Conservation (phyloP, 2,329 filamentous ascomycete species). For the Exophiala dermatitidis region DNA sequence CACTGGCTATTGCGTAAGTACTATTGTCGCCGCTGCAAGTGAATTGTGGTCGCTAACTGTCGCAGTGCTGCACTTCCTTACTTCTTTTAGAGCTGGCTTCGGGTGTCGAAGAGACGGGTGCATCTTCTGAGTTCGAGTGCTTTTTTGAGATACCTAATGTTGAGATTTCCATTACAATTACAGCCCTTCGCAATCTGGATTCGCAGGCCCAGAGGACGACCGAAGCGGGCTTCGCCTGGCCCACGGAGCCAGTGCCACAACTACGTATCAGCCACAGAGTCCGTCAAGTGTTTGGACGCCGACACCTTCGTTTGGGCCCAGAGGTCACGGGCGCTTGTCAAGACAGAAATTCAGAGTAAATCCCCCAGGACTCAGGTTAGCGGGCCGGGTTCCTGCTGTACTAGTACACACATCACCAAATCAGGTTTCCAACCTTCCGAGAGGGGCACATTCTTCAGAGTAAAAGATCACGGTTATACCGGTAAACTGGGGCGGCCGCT, state of each 20-base stretch:
- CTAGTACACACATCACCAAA: conserved; percentile 1
- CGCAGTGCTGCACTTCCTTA: conserved; percentile 42
- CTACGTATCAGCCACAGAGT: too few relatives aligned
- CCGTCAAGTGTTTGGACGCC: not conserved
- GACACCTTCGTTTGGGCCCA: not conserved
- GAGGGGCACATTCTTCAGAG: not conserved
- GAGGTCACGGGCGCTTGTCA: not conserved
- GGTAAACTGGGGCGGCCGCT: too few relatives aligned
- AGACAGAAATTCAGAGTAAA: not conserved
- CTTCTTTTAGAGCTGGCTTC: conserved; percentile 32
- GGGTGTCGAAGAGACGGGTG: not conserved
- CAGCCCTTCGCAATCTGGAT: too few relatives aligned
- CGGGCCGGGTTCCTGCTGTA: not conserved
- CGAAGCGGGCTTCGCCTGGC: not conserved
- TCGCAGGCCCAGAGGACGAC: not conserved
- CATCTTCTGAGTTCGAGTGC: not conserved
- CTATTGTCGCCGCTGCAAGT: not conserved
- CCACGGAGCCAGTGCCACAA: not conserved
- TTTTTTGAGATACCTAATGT: conserved; percentile 7
- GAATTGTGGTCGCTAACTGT: conserved; percentile 23
- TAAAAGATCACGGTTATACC: too few relatives aligned
- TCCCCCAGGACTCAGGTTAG: not conserved
- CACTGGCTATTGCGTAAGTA: conserved; percentile 83
- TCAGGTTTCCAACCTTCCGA: not conserved
- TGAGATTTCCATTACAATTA: not conserved